These are phyloP conservation scores for Plectosphaerella plurivora DNA, from an alignment of 2,329 filamentous ascomycete species.

Conservation along the genomic window DNA sequence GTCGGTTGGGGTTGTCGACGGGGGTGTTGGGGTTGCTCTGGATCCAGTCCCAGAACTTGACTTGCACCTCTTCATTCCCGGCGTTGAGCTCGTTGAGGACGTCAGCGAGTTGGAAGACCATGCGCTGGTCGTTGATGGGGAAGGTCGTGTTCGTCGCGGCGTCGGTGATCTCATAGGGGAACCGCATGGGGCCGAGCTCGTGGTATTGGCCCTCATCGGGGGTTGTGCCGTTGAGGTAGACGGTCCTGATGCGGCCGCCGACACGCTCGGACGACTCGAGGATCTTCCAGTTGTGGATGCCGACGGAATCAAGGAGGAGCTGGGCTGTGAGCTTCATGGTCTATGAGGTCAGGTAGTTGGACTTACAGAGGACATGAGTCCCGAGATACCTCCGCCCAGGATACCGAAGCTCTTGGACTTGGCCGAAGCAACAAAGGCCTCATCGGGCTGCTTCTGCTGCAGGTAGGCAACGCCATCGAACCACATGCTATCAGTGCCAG, in stretches of 20 bases:
- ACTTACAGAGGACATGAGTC: constrained; percentile 20
- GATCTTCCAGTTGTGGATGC: constrained; percentile 39
- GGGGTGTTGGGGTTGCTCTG: constrained; percentile 29
- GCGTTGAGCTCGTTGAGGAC: constrained; percentile 34
- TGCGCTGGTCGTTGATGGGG: constrained; percentile 33
- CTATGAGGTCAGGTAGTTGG: background rate
- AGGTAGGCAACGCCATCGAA: constrained; percentile 19
- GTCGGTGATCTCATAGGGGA: constrained; percentile 33
- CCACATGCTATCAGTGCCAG: constrained; percentile 14
- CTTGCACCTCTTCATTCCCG: constrained; percentile 20
- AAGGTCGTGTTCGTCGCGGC: constrained; percentile 34
- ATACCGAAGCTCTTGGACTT: constrained; percentile 24
- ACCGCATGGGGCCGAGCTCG: constrained; percentile 40
- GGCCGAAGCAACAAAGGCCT: constrained; percentile 13
- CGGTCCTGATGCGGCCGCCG: constrained; percentile 37
- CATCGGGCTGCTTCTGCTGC: constrained; percentile 17
- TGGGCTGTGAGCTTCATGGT: background rate
- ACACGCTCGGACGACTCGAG: constrained; percentile 34
- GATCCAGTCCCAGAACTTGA: constrained; percentile 37
- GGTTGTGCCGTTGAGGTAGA: constrained; percentile 31
- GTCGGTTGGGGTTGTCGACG: constrained; percentile 15
- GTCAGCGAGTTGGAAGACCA: constrained; percentile 35
- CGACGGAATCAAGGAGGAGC: constrained; percentile 35
- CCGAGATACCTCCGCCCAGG: constrained; percentile 32
- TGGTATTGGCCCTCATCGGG: constrained; percentile 20